phyloP scores from a whole-genome alignment of 495 filamentous ascomycete genomes.

The Aspergillus avenaceus region DNA sequence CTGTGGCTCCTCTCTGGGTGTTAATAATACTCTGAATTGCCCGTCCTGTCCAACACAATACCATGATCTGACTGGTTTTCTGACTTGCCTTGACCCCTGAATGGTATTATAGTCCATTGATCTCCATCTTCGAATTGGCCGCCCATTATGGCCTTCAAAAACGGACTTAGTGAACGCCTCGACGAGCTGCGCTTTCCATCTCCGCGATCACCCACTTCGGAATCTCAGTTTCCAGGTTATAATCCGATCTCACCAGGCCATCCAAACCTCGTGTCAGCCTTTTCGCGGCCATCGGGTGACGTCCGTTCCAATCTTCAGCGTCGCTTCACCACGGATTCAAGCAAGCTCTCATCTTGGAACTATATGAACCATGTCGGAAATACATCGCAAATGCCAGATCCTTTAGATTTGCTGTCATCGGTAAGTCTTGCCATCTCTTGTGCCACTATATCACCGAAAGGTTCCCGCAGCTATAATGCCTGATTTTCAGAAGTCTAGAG shows the following conservation, averaged over 20 bases:
- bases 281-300: constrained; percentile 54
- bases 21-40: constrained; percentile 5
- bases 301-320: constrained; percentile 73
- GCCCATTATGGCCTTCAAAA: constrained; percentile 61
- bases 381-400: constrained; percentile 49
- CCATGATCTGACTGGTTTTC: constrained; percentile 16
- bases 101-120: constrained; percentile 32
- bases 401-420: constrained; percentile 53
- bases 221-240: constrained; percentile 66
- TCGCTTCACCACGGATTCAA: constrained; percentile 90
- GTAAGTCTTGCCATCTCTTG: constrained; percentile 41
- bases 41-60: not conserved
- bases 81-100: constrained; percentile 22
- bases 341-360: constrained; percentile 76
- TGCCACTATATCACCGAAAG: no score
- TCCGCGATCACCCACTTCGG: constrained; percentile 67
- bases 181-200: constrained; percentile 76
- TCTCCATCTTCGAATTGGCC: constrained; percentile 14
- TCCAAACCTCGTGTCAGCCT: constrained; percentile 51
- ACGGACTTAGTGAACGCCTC: constrained; percentile 60
- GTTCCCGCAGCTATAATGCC: no score
- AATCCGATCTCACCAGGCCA: constrained; percentile 65
- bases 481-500: no score
- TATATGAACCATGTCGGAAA: constrained; percentile 54
- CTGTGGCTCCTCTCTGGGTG: constrained; percentile 8